Base-by-base conservation (phyloP, 163 green algal species). In the Volvox carteri region DNA sequence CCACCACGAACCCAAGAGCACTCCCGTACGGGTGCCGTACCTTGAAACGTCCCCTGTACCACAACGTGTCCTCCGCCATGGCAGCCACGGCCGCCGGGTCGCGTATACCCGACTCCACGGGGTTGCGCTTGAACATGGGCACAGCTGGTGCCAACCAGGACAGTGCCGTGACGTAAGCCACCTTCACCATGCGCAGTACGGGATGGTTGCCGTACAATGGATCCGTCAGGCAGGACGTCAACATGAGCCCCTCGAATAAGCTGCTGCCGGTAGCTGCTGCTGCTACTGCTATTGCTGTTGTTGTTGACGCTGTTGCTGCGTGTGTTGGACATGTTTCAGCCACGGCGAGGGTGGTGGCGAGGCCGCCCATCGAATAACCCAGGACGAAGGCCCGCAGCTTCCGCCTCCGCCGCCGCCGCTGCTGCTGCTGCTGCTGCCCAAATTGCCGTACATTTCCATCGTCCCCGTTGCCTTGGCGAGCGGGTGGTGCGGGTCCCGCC, bases 141-240 rank as follows among this genome's bases (percentile, higher is more conserved):
- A 83, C 30, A 48, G 81, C 81, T 25, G 81, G 81, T 19, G 28
- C 46, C 67, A 88, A 0, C 48, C 30, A 44, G 8, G 67, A 33
- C 65, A 80, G 46, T 19, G 23, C 12, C 9, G 67, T 80, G 8
- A 77, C 81, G 80, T 70, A 87, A n/a, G 42, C 62, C 42, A 78
- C 23, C 80, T 87, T 87, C 21, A 78, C 23, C 16, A 33, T 30
- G 4, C 80, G 80, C 21, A 87, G 1, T 11, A 68, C 11, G 25
- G 44, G 65, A 1, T 52, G 30, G 46, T 58, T 48, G 68, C 83
- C 77, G 83, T 83, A 81, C 48, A 88, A 16, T 8, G 83, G 35
- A 41, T 88, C 83, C 12, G 68, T 83, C 6, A 88, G 83, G 33
- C 44, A 46, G 11, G 83, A 88, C 67, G 83, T 88, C 83, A 81